Evolutionary conservation across 305 asterid species (phyloP), one percentile per base, ranked within the genome.

Genomic region (Fraxinus ornus): DNA sequence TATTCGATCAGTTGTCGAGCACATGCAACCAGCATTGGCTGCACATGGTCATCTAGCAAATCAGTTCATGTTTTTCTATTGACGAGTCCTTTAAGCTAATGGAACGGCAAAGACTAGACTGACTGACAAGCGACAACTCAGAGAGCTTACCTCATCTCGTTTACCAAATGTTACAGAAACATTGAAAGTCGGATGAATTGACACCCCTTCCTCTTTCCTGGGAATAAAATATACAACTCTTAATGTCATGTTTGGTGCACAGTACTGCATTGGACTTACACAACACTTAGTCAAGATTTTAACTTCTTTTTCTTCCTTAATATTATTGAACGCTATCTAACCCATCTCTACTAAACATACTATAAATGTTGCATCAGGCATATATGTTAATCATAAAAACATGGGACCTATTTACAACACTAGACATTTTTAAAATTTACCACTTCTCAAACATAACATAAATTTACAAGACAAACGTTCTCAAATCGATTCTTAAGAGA

Each of bases 201-300:
- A 86, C 85, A 92, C 90, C 30, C 93, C 92, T 88, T 91, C 98
- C 87, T 95, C 99, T 85, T 94, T 96, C 97, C 99, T 96, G 91
- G 76, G 78, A 82, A 90, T 77, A 7, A 39, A 85, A 71, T 84
- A 76, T 13, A 81, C 24, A n/a, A 78, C 66, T n/a, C 66, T n/a
- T 55, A n/a, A 19, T 55, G 66, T 5, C 66, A n/a, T 17, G 24
- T 17, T 55, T 55, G 66, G 2, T n/a, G 2, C 26, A 55, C 3
- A 55, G 8, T n/a, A 55, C 26, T n/a, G 24, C 3, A 13, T 55
- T 55, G 64, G 24, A 55, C 64, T 52, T 12, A 0, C 19, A 36
- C 39, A 4, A 36, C 1, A 9, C 49, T 9, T 52, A 17, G 62
- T 13, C 24, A 55, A 55, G 22, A 55, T 55, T 17, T n/a, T n/a